Evolutionary conservation across 2,329 filamentous ascomycete genomes (phyloP).

Genomic region (Neonectria ditissima): DNA sequence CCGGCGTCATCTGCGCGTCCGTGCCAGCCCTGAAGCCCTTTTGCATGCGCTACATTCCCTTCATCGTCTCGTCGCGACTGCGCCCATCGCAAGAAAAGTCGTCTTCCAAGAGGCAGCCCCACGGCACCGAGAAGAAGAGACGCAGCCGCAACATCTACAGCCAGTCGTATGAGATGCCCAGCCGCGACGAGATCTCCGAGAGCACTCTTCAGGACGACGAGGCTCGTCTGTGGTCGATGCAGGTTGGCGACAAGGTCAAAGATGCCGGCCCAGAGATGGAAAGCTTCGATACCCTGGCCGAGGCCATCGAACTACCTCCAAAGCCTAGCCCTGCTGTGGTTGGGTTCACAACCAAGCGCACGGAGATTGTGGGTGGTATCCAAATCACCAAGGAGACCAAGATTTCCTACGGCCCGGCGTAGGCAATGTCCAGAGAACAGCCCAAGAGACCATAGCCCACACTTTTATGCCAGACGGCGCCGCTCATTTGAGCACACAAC

Average conservation of each 20-base stretch:
- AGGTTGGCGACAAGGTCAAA: conserved; percentile 19
- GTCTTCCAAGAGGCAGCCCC: conserved; percentile 28
- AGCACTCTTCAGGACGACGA: conserved; percentile 41
- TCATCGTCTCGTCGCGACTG: conserved; percentile 42
- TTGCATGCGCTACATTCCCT: conserved; percentile 51
- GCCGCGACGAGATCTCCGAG: conserved; percentile 30
- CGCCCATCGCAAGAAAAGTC: conserved; percentile 36
- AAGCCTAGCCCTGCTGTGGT: conserved; percentile 35
- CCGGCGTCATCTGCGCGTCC: conserved; percentile 62
- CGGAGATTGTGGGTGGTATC: conserved; percentile 35
- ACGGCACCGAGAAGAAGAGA: conserved; percentile 33
- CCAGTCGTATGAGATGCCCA: conserved; percentile 41
- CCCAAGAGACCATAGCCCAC: not conserved
- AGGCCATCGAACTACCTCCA: conserved; percentile 21
- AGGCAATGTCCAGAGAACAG: not conserved
- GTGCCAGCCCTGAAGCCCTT: conserved; percentile 63
- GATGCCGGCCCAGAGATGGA: conserved; percentile 32
- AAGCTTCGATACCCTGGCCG: conserved; percentile 37
- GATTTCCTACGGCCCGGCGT: conserved; percentile 37
- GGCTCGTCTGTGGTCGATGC: conserved; percentile 33
- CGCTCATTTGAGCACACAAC: conserved; percentile 28
- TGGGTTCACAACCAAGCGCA: conserved; percentile 36
- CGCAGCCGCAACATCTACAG: conserved; percentile 32
- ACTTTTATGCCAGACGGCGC: not conserved
- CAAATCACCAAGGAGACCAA: conserved; percentile 43